phyloP scores from a whole-genome alignment of 148 eudicot species.

The Spergularia marina region DNA sequence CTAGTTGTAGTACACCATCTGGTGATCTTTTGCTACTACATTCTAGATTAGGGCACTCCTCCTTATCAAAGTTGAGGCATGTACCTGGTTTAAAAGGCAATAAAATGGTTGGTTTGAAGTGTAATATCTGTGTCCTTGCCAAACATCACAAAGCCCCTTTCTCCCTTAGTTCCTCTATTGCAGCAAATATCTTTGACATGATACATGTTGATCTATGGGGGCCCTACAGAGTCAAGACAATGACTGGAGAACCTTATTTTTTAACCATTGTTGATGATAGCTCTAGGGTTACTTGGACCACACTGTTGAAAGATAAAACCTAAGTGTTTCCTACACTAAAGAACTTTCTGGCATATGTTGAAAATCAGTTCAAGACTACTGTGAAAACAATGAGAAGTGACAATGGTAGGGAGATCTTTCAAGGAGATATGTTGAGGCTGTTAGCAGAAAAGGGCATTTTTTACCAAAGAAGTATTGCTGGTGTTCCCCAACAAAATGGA shows the following conservation, averaged over 20 bases:
- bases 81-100: no score
- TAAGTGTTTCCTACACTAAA: not conserved
- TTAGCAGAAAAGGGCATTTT: no score
- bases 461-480: no score
- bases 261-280: no score
- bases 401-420: not conserved
- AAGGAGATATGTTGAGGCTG: no score
- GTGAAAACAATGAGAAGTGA: not conserved
- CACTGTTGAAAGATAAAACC: not conserved
- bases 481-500: no score
- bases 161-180: not conserved
- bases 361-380: not conserved
- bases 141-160: not conserved
- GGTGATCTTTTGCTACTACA: no score
- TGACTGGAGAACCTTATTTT: not conserved
- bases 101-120: not conserved
- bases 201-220: conserved; percentile 14
- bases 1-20: no score
- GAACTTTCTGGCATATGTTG: not conserved
- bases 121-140: not conserved
- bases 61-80: no score
- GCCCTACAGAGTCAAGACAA: not conserved
- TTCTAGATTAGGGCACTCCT: no score
- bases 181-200: not conserved
- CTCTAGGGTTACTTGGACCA: not conserved